These are phyloP conservation scores for Crithidia thermophila DNA, from an alignment of 208 protist genomes.

Conservation along the genomic window DNA sequence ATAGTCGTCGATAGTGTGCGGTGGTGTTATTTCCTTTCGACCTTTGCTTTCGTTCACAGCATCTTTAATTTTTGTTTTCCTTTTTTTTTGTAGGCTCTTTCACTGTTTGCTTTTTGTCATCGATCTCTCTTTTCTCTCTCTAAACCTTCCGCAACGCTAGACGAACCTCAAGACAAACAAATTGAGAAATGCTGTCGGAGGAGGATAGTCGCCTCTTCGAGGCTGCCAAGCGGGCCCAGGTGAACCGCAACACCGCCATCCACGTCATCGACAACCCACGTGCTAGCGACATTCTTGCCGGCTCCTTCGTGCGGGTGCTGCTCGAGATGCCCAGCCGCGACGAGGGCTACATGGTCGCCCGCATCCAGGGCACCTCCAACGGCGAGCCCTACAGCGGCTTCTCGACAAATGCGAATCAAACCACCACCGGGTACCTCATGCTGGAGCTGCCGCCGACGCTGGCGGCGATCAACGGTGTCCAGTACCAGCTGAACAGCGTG, in stretches of 20 bases:
- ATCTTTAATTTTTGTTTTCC: too few species aligned
- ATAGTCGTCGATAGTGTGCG: too few species aligned
- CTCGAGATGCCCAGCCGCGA: conserved; percentile 53
- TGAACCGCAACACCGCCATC: conserved; percentile 75
- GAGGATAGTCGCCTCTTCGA: conserved; percentile 61
- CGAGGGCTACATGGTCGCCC: conserved; percentile 79
- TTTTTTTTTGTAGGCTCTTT: too few species aligned
- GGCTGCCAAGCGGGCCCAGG: conserved; percentile 55
- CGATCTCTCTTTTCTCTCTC: too few species aligned
- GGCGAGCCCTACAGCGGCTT: conserved; percentile 79
- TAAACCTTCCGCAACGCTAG: too few species aligned
- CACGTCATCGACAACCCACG: conserved; percentile 48
- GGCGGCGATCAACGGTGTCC: conserved; percentile 62
- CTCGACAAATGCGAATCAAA: conserved; percentile 41
- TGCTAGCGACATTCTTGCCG: conserved; percentile 35
- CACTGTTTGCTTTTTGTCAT: too few species aligned
- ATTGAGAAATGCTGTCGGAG: conserved; percentile 38
- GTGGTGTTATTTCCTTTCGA: too few species aligned
- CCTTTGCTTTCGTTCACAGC: too few species aligned
- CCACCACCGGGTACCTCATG: conserved; percentile 59
- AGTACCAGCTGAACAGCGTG: conserved; percentile 85
- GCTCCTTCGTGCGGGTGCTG: conserved; percentile 76
- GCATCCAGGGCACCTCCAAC: conserved; percentile 39
- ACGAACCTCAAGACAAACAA: neutral
- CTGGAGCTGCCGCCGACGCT: conserved; percentile 58